Evolutionary conservation across 176 grass and related monocot species (phyloP), one percentile per base, ranked within the genome.

Genomic region (Puya raimondii): DNA sequence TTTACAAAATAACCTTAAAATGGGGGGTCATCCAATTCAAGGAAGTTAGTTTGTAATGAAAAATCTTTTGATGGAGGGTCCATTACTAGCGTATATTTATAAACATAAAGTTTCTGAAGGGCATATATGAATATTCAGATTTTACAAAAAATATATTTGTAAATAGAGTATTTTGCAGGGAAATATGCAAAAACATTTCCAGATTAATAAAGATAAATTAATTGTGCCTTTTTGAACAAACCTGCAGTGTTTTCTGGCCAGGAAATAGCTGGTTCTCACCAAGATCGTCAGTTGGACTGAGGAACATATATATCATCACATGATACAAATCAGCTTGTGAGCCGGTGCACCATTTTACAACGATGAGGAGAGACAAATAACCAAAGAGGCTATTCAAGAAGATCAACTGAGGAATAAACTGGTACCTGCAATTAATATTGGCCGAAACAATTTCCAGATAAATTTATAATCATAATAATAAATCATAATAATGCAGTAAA

Each of bases 301-400:
- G 87, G 72, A 99, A 99, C 95, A 99, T 99, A 65, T 94, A 94
- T 67, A 99, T 99, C 95, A 99, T 99, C 69, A 91, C 85, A 68
- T 93, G 94, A 80, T 99, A 99, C 18, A 99, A 68, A 72, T 93
- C 87, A 59, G 87, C 84, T 69, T 70, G 87, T 65, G 94, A 92
- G n/a, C 94, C 87, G 8, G 89, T 99, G 82, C 87, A 88, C 94
- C 94, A 93, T 79, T 99, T 99, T 17, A 99, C 63, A 66, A 93
- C 80, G 70, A 99, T 91, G 11, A 99, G 89, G 49, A 93, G 42
- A 8, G 94, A 88, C 49, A 99, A 81, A 64, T 99, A 99, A 76
- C 94, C 87, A 83, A 99, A 99, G 67, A 99, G 67, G 72, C 87
- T 86, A 75, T 91, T 99, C 78, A 93, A 78, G 85, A 99, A 99